These are phyloP conservation scores for Kernera saxatilis DNA, from an alignment of 345 rosid species.

Conservation along the genomic window DNA sequence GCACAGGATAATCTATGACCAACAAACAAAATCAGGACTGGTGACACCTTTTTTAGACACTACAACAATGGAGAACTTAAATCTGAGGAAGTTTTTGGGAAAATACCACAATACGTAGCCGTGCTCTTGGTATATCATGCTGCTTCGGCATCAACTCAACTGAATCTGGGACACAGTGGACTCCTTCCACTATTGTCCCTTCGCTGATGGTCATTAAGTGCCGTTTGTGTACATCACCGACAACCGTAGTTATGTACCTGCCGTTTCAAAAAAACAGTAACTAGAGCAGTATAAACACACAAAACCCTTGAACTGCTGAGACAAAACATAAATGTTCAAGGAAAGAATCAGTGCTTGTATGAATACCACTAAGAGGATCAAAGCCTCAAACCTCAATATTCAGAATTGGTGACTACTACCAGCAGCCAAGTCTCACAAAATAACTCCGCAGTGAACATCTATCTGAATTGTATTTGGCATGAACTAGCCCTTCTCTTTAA, in stretches of 20 bases:
- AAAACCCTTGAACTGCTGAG: background rate
- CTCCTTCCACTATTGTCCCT: conserved; percentile 71
- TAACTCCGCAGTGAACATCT: background rate
- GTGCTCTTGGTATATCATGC: conserved; percentile 58
- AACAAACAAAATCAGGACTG: background rate
- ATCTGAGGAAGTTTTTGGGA: background rate
- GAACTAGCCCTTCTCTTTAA: background rate
- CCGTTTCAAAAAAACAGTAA: conserved; percentile 9
- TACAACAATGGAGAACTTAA: background rate
- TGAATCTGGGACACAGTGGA: conserved; percentile 77
- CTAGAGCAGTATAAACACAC: background rate
- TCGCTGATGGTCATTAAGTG: conserved; percentile 66
- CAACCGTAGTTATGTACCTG: conserved; percentile 81
- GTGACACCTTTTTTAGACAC: background rate
- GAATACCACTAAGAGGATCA: background rate
- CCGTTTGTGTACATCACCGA: conserved; percentile 56
- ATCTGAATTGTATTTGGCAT: background rate
- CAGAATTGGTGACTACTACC: background rate
- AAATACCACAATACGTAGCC: conserved; percentile 84
- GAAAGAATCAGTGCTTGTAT: background rate
- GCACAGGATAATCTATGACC: background rate
- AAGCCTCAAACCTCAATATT: background rate
- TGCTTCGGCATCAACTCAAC: conserved; percentile 83
- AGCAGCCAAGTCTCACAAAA: background rate
- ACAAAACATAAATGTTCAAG: background rate